phyloP scores from a whole-genome alignment of 805 yeast genomes.

The Candida argentea region DNA sequence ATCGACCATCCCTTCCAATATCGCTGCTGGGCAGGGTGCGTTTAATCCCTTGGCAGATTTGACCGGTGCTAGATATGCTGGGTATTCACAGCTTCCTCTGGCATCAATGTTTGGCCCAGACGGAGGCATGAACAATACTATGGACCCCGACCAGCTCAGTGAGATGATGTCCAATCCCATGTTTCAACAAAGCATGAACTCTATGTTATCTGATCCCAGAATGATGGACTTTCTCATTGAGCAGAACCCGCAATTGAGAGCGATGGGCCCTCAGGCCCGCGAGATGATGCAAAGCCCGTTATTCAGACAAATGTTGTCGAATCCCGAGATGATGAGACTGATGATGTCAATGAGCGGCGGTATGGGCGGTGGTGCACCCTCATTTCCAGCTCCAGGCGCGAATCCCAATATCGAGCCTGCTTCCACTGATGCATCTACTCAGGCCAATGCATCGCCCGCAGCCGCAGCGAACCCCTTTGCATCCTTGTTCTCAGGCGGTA shows the following conservation, averaged over 20 bases:
- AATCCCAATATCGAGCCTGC: slow-evolving; percentile 23
- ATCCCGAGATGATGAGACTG: slow-evolving; percentile 78
- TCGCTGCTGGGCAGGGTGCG: slow-evolving; percentile 82
- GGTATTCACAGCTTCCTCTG: slow-evolving; percentile 78
- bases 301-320: slow-evolving; percentile 57
- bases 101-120: slow-evolving; percentile 90
- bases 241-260: slow-evolving; percentile 74
- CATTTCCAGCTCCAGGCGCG: slow-evolving; percentile 30
- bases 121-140: slow-evolving; percentile 68
- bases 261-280: slow-evolving; percentile 85
- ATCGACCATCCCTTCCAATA: slow-evolving; percentile 35
- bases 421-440: slow-evolving; percentile 7
- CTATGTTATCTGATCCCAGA: slow-evolving; percentile 78
- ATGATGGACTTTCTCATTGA: slow-evolving; percentile 75
- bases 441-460: slow-evolving; percentile 5
- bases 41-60: slow-evolving; percentile 86
- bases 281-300: slow-evolving; percentile 76
- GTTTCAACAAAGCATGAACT: slow-evolving; percentile 73
- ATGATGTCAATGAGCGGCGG: slow-evolving; percentile 60
- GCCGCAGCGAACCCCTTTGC: slow-evolving; percentile 30
- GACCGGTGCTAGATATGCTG: slow-evolving; percentile 95
- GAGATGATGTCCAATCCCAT: slow-evolving; percentile 73
- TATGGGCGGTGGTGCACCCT: slow-evolving; percentile 9
- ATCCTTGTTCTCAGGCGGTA: slow-evolving; percentile 24
- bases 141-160: slow-evolving; percentile 64